Conservation (phyloP, 371 early-diverging fungal species). For the Synchytrium microbalum region DNA sequence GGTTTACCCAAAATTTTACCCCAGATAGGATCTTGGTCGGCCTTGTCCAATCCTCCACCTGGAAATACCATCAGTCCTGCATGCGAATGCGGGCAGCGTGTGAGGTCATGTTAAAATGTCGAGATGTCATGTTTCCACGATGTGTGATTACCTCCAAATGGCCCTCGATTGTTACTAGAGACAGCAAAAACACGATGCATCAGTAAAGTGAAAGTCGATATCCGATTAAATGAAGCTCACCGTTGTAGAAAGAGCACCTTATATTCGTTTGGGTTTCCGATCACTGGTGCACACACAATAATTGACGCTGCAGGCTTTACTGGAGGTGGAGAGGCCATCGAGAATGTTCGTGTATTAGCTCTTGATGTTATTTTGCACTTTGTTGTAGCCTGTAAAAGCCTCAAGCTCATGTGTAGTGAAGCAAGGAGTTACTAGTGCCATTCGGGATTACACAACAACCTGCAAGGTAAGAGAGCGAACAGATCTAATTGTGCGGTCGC, state of each 20-base stretch:
- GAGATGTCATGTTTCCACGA: not conserved
- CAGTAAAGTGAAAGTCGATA: not conserved
- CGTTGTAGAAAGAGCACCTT: not conserved
- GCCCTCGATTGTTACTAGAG: not conserved
- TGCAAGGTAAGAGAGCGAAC: too few species aligned
- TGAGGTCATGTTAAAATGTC: not conserved
- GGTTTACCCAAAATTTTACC: constrained; percentile 1
- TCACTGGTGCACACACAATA: not conserved
- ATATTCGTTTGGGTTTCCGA: not conserved
- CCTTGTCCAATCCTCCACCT: constrained; percentile 53
- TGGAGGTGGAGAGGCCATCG: too few species aligned
- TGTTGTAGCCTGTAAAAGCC: too few species aligned
- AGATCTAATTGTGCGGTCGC: too few species aligned
- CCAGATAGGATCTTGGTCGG: constrained; percentile 43
- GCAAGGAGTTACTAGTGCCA: too few species aligned
- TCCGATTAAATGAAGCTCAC: not conserved
- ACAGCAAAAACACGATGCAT: not conserved
- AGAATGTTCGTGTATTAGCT: too few species aligned
- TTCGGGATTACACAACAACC: too few species aligned
- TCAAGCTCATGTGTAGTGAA: too few species aligned
- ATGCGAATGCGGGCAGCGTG: not conserved
- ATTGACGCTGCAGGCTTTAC: not conserved
- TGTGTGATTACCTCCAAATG: not conserved
- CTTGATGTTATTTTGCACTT: too few species aligned
- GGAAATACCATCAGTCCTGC: constrained; percentile 13